Base-by-base conservation (phyloP, 2,329 filamentous ascomycete genomes). In the Nigrospora sphaerica region DNA sequence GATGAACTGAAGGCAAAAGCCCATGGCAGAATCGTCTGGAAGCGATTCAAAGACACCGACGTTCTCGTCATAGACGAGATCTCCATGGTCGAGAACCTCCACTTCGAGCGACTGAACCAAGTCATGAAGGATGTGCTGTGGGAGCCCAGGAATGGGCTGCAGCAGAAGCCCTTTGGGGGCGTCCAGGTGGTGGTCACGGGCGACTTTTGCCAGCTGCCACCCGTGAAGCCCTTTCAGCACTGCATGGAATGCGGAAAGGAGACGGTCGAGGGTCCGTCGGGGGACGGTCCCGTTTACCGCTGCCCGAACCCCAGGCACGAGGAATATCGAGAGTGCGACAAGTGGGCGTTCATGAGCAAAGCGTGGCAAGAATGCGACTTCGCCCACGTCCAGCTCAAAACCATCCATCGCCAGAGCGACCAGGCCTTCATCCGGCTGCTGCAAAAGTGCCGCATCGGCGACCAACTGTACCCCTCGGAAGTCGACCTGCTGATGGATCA, bases 41-140 rank as follows among this genome's bases (percentile, higher is more conserved):
- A 64, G 1, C 65, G 72, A 0, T 59, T 80, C 2, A 54, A 17
- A 0, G 32, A 58, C 0, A 78, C 74, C 0, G 67, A 83, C 42
- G 73, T 81, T 1, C 65, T 85, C 2, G 70, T 85, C 19, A 78
- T 85, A 14, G 81, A 85, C 52, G 82, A 85, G 59, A 77, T 86
- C 47, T 80, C 74, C 50, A 85, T 85, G 81, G 68, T 84, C 0
- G 77, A 81, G 42, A 78, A 73, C 45, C 57, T 70, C 7, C 66
- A 73, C 41, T 73, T 81, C 28, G 71, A 77, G 48, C 69, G 78
- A 12, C 59, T 79, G 12, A 74, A 77, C 47, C 57, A 54, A 4
- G 54, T 78, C 3, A 70, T 72, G 64, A 75, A 76, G 48, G 49
- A 44, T 1, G 62, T 60, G 19, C 60, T 63, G 14, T 34, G 16